Evolutionary conservation across 306 rosid genomes (phyloP), one percentile per base, ranked within the genome.

Genomic region (Prosopis cineraria): DNA sequence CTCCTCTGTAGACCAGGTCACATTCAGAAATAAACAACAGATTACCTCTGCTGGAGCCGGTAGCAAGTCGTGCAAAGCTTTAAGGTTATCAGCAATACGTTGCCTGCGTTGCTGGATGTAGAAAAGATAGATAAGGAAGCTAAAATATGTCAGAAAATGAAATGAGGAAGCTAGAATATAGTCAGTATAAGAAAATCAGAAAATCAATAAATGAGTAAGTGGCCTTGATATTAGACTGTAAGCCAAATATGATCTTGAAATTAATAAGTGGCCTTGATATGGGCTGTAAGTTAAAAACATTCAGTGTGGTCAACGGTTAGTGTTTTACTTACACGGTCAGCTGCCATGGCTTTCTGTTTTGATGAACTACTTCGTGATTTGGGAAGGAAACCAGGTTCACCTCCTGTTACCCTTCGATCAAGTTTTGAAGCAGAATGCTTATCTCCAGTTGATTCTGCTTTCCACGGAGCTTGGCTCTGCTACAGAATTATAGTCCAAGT

Each of bases 301-400:
- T 24, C 29, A 48, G 41, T 29, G 19, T 39, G 68, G 17, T 14
- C 68, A 78, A 10, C 33, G 71, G 52, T 62, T 9, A 41, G 59
- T 60, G 20, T 75, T 88, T 79, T 24, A 78, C 98, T 89, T 84
- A 90, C 98, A 25, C 92, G 96, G 75, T 93, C 98, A 24, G 83
- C 62, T 55, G 16, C 11, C 40, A 27, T 44, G 11, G 81, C 20
- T 89, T 79, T 85, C 75, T 81, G 78, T 74, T 53, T 89, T 66
- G 85, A 59, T 74, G 72, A 60, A 58, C 80, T 66, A 64, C 65
- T 27, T 76, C 30, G 81, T 63, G 81, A 72, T 74, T 44, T 90
- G 73, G 88, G 85, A 62, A 30, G 86, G 44, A 76, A 72, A 79
- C 73, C 76, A 53, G 83, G 83, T 70, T 86, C 80, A 73, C 77